Base-by-base conservation (phyloP, 352 stramenopile species). In the Phytopythium ostracodes region DNA sequence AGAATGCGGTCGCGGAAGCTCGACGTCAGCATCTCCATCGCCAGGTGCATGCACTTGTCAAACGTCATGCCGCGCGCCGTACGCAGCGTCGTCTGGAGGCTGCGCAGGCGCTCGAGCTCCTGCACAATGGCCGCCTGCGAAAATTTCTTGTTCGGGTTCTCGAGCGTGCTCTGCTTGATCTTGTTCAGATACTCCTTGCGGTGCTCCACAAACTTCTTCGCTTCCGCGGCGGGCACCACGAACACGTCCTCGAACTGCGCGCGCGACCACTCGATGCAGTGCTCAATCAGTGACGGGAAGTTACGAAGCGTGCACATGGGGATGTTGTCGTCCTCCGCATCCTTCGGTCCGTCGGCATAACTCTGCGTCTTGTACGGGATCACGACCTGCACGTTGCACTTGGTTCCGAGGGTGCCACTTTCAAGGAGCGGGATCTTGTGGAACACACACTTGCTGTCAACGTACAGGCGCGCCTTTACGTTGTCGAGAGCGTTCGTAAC, bases 401-500 rank as follows among this genome's bases (percentile, higher is more conserved):
- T 99, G 7, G 97, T 99, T 55, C 98, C 98, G 29, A 99, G 79
- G 15, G 98, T 99, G 17, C 98, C 98, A 68, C 87, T 98, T 68
- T 99, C 98, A 31, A 99, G 72, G 70, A 99, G 90, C 40, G 97
- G 89, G 35, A 98, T 64, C 56, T 96, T 94, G 84, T 98, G 98
- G 64, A 98, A 98, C 14, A 99, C 88, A 66, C 97, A 99, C 60
- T 99, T 94, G 62, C 96, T 90, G 79, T 99, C 99, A 51, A 99
- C 97, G 60, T 99, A 98, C 59, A 98, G 74, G 44, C 98, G 85
- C 27, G 98, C 98, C 67, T 98, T 97, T 8, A 99, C 85, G 73
- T 99, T 99, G 83, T 99, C 98, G 17, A 99, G 73, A 1, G 97
- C 98, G 68, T 99, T 99, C n/a, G 99, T 91, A 9, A 99, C 96